These are phyloP conservation scores for Eragrostis nindensis DNA, from an alignment of 176 grass and related monocot genomes.

Conservation along the genomic window DNA sequence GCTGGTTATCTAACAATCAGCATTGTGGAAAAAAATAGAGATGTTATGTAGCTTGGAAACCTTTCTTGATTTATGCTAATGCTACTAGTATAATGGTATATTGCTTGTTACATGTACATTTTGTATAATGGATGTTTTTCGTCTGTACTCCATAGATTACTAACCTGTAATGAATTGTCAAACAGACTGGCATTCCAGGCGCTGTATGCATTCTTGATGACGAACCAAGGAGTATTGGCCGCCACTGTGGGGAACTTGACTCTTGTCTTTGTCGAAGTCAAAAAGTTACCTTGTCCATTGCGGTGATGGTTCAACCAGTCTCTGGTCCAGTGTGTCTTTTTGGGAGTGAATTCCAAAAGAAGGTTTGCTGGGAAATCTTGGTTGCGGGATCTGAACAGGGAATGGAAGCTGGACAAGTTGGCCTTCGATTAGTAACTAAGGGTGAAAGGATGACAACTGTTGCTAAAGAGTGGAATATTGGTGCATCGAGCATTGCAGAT, in stretches of 20 bases:
- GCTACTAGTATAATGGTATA: neutral
- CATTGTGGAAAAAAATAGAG: constrained; percentile 18
- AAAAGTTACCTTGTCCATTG: constrained; percentile 83
- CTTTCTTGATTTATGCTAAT: neutral
- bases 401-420: constrained; percentile 98
- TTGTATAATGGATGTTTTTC: neutral
- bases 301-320: constrained; percentile 92
- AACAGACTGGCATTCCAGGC: constrained; percentile 79
- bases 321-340: constrained; percentile 97
- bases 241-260: constrained; percentile 88
- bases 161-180: constrained; percentile 40
- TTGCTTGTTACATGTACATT: constrained; percentile 29
- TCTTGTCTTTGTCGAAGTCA: constrained; percentile 65
- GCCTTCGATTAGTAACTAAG: constrained; percentile 86
- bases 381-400: constrained; percentile 97
- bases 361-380: constrained; percentile 96
- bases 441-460: constrained; percentile 88
- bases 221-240: constrained; percentile 77
- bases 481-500: constrained; percentile 90
- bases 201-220: constrained; percentile 93
- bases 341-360: constrained; percentile 95
- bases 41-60: neutral
- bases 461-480: constrained; percentile 97
- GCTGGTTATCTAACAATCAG: constrained; percentile 32
- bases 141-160: constrained; percentile 16